Evolutionary conservation across 257 asterid genomes (phyloP).

Genomic region (Linderniella brevidens): DNA sequence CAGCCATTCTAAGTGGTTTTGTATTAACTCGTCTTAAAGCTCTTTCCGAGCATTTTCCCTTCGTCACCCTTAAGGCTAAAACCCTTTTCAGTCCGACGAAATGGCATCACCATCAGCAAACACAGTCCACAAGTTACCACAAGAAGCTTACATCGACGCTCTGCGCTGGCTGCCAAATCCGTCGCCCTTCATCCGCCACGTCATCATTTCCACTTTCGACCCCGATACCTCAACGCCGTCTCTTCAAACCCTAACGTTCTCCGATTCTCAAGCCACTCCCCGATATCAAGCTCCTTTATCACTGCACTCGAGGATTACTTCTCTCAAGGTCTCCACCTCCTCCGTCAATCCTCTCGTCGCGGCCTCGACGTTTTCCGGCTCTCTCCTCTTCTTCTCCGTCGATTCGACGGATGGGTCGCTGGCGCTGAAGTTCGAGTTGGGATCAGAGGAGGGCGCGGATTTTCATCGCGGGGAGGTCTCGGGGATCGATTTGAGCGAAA

Average conservation of each 20-base stretch:
- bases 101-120: no score
- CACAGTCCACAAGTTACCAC: slow-evolving; percentile 58
- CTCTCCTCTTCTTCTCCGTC: slow-evolving; percentile 29
- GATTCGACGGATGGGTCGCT: slow-evolving; percentile 34
- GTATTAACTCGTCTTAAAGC: no score
- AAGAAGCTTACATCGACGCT: slow-evolving; percentile 45
- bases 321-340: slow-evolving; percentile 27
- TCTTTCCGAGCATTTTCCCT: no score
- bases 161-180: slow-evolving; percentile 75
- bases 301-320: slow-evolving; percentile 41
- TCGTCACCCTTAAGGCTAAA: no score
- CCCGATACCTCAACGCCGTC: slow-evolving; percentile 39
- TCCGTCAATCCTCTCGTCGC: slow-evolving; percentile 29
- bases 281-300: slow-evolving; percentile 28
- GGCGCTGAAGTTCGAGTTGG: slow-evolving; percentile 23
- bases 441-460: slow-evolving; percentile 31
- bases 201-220: slow-evolving; percentile 51
- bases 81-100: no score
- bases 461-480: slow-evolving; percentile 39
- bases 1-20: no score
- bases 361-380: slow-evolving; percentile 49
- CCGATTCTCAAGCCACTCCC: no score
- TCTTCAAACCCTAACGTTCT: slow-evolving; percentile 31
- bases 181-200: slow-evolving; percentile 61
- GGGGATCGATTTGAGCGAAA: slow-evolving; percentile 54